Percentiles rank a stretch among this genome's conserved stretches.
phyloP scores from a whole-genome alignment of 257 asterid species.

The Solanum pennellii region DNA sequence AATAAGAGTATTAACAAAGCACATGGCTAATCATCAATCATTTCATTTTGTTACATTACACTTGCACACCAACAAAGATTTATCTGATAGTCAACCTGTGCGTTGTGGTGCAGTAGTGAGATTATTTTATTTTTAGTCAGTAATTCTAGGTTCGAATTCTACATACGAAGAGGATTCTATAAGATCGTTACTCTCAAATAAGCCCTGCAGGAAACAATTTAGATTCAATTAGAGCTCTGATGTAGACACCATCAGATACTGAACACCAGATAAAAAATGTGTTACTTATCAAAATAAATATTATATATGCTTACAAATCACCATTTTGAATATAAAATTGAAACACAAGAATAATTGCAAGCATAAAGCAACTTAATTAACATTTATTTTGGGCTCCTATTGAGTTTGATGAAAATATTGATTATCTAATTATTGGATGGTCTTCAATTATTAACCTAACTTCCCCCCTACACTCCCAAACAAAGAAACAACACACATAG shows the following conservation, averaged over 20 bases:
- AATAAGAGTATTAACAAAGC: too few relatives aligned
- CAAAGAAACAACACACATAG: background rate
- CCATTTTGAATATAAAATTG: background rate
- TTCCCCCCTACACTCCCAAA: background rate
- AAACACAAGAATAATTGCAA: background rate
- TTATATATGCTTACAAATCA: background rate
- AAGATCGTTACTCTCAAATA: too few relatives aligned
- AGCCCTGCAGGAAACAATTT: fast-evolving
- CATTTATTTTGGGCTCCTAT: background rate
- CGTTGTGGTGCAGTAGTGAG: background rate
- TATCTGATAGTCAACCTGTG: too few relatives aligned
- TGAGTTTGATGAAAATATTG: background rate
- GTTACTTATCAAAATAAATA: background rate
- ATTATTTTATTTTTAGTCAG: too few relatives aligned
- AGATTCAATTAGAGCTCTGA: too few relatives aligned
- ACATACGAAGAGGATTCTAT: too few relatives aligned
- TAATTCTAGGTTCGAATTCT: too few relatives aligned
- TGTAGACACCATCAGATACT: fast-evolving
- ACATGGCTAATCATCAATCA: too few relatives aligned
- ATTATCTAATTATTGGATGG: background rate
- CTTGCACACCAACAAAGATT: background rate
- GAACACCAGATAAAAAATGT: background rate
- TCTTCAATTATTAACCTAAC: background rate
- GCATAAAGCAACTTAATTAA: background rate
- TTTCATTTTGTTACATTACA: background rate